Percentiles rank a stretch among this genome's conserved stretches.
These are phyloP conservation scores for Diutina neorugosa DNA, from an alignment of 1,139 yeast genomes.

Conservation along the genomic window DNA sequence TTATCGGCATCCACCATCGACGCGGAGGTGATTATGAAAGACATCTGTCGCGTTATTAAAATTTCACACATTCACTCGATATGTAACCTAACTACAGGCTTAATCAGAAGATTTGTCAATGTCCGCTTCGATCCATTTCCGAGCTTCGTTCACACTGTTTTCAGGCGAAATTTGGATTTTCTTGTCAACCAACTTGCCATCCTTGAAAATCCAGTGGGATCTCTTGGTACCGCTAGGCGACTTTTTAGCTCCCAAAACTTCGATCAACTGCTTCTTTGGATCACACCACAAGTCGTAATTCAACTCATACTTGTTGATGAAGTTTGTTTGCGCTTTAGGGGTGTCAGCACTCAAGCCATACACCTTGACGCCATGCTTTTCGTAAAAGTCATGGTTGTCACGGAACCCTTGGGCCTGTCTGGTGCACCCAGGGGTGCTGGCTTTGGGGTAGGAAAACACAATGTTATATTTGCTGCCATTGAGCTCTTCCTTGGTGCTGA, in stretches of 20 bases:
- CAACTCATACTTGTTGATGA: slow-evolving; percentile 59
- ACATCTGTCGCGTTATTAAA: too few species aligned
- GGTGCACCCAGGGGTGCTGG: slow-evolving; percentile 92
- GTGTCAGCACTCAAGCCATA: slow-evolving; percentile 67
- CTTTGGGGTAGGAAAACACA: slow-evolving; percentile 78
- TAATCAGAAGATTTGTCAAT: neutral
- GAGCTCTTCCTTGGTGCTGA: slow-evolving; percentile 39
- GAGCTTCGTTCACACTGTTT: neutral
- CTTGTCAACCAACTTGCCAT: slow-evolving; percentile 58
- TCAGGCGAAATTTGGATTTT: slow-evolving; percentile 71
- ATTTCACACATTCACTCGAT: neutral
- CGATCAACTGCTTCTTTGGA: slow-evolving; percentile 57
- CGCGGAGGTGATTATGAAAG: neutral
- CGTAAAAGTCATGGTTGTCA: slow-evolving; percentile 45
- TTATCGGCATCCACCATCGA: neutral
- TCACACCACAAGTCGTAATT: slow-evolving; percentile 71
- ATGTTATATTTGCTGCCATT: slow-evolving; percentile 39
- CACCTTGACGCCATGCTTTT: slow-evolving; percentile 37
- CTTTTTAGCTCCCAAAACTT: slow-evolving; percentile 73
- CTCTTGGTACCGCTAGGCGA: slow-evolving; percentile 66
- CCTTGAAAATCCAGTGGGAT: slow-evolving; percentile 80
- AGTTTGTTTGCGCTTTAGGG: slow-evolving; percentile 63
- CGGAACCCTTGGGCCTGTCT: slow-evolving; percentile 88
- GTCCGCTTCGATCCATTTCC: neutral
- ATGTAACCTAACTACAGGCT: neutral